Base-by-base conservation (phyloP, 352 stramenopile species). In the Phytophthora vignae region DNA sequence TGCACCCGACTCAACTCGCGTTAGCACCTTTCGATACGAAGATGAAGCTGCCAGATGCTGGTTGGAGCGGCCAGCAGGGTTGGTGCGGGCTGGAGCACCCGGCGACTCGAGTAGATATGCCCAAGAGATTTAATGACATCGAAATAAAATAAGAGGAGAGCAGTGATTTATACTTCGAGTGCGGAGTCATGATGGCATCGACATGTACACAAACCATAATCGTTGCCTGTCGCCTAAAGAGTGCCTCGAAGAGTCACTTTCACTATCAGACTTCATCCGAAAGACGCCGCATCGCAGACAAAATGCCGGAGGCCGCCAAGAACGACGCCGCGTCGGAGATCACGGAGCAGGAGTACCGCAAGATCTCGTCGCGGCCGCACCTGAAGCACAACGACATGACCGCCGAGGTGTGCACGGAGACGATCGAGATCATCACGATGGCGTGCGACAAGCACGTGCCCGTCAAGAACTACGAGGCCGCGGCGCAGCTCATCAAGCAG, bases 381-480 rank as follows among this genome's bases (percentile, higher is more conserved):
- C 75, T 93, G 46, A 94, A 95, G 73, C 73, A 85, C 81, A 95
- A 93, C 59, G 90, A 96, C 64, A 96, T 99, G 96, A 95, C 92
- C 9, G 90, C 86, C 49, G 96, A 99, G 76, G 96, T 99, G 83
- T 96, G 93, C 58, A 97, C 88, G 36, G 96, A 99, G 79, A 94
- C 92, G 10, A 93, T 98, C 57, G 96, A 99, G 83, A 97, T 99
- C 69, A 97, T 98, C 67, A 98, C 95, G 12, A 99, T 98, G 93
- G 92, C 94, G 49, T 94, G 98, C 31, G 96, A 99, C 73, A 99
- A 99, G 75, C 97, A 98, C 66, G 81, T 97, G 55, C 87, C 87
- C 27, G 73, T 91, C 17, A 97, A 98, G 73, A 98, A 99, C 81
- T 99, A 98, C 80, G 95, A 99, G 76, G 92, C 87, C 0, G 89